These are phyloP conservation scores for Citrus sinensis DNA, from an alignment of 345 rosid genomes.

Conservation along the genomic window DVS_A1.0 CM039162.1:24449501-24450000, in stretches of 20 bases:
- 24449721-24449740: constrained; percentile 60
- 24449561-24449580: not conserved
- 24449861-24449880: constrained; percentile 78
- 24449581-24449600: not conserved
- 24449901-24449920: not conserved
- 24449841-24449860: constrained; percentile 85
- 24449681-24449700: constrained; percentile 72
- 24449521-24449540: not conserved
- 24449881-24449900: not conserved
- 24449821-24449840: constrained; percentile 61
- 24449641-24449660: constrained; percentile 66
- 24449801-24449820: constrained; percentile 86
- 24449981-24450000: not conserved
- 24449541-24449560: constrained; percentile 1
- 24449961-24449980: not conserved
- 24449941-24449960: not conserved
- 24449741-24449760: constrained; percentile 86
- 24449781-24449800: constrained; percentile 95
- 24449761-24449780: constrained; percentile 96
- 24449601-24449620: not conserved
- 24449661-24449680: constrained; percentile 66
- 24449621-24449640: constrained; percentile 41
- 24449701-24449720: constrained; percentile 68
- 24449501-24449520: no score
- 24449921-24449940: not conserved